phyloP scores from a whole-genome alignment of 1,284 basidiomycete species.

The Ganoderma sinense region DNA sequence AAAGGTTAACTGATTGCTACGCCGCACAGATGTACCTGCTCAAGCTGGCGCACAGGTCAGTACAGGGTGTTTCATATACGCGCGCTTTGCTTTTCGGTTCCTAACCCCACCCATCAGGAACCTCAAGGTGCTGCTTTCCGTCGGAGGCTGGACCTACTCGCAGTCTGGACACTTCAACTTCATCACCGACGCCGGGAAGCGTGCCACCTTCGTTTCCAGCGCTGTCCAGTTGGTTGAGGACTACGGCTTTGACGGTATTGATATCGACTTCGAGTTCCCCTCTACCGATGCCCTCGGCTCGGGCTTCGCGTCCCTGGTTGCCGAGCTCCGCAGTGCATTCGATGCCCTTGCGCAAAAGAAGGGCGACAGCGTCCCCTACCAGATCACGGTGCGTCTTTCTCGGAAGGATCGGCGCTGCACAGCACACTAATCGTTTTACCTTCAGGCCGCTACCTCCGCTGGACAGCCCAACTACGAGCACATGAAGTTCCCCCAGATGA shows the following conservation, averaged over 20 bases:
- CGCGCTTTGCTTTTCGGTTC: conserved; percentile 24
- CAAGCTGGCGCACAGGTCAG: conserved; percentile 72
- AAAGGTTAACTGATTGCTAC: not conserved
- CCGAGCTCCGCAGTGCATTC: conserved; percentile 63
- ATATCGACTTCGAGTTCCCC: conserved; percentile 78
- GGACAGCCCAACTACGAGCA: conserved; percentile 73
- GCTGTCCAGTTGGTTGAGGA: conserved; percentile 83
- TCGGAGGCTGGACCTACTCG: conserved; percentile 82
- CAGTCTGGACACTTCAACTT: conserved; percentile 73
- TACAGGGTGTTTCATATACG: conserved; percentile 4
- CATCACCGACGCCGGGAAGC: conserved; percentile 59
- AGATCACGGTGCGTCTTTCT: conserved; percentile 54
- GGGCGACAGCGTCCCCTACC: conserved; percentile 66
- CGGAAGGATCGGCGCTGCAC: not conserved
- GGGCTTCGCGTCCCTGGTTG: conserved; percentile 66
- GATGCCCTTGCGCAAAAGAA: conserved; percentile 58
- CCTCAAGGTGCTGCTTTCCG: conserved; percentile 79
- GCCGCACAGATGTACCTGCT: conserved; percentile 58
- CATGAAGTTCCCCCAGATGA: conserved; percentile 77
- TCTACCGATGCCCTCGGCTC: conserved; percentile 56
- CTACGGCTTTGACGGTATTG: conserved; percentile 89
- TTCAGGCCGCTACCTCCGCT: conserved; percentile 59
- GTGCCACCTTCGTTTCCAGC: conserved; percentile 74
- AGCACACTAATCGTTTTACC: not conserved
- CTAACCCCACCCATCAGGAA: conserved; percentile 50